Base-by-base conservation (phyloP, 306 rosid species). In the Oxytropis ochrocephala region DNA sequence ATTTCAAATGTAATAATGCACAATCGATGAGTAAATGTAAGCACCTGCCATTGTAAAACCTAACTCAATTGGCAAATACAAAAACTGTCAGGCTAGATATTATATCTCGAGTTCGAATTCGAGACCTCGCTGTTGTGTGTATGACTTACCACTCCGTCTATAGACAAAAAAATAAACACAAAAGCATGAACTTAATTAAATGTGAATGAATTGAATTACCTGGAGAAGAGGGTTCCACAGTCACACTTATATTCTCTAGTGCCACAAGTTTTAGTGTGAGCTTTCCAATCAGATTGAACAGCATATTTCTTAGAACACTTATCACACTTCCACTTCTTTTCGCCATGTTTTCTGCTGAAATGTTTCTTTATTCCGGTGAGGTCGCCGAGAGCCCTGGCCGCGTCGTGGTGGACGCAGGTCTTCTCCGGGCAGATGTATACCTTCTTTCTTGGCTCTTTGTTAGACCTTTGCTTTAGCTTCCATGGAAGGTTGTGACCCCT, bases 161-260 rank as follows among this genome's bases (percentile, higher is more conserved):
- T 21, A 21, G 1, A 21, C 24, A 21, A 21, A 21, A 21, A 21
- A 1, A 1, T 21, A 21, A 21, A 24, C 29, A 24, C 29, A 24
- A 24, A 24, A 24, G 3, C 3, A 1, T 2, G 29, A 24, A 2
- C 29, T 2, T 1, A 24, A 24, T 24, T 21, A 21, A 24, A 24
- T 24, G 12, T 11, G 12, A 58, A 9, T 14, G 24, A 35, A 35
- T 58, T 58, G 47, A 58, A 58, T 58, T 58, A 58, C 65, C 65
- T 58, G 5, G 47, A 58, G 47, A 58, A 58, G 65, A 58, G 47
- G 44, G 65, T 58, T 17, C 65, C 65, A 58, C 65, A 58, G 5
- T 58, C 65, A 58, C 65, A 58, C 30, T 35, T 58, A 58, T 58
- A 58, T 58, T 58, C 65, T 58, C 65, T 58, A 14, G 65, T 58